These are phyloP conservation scores for Candida taoyuanica DNA, from an alignment of 805 yeast genomes.

Conservation along the genomic window DNA sequence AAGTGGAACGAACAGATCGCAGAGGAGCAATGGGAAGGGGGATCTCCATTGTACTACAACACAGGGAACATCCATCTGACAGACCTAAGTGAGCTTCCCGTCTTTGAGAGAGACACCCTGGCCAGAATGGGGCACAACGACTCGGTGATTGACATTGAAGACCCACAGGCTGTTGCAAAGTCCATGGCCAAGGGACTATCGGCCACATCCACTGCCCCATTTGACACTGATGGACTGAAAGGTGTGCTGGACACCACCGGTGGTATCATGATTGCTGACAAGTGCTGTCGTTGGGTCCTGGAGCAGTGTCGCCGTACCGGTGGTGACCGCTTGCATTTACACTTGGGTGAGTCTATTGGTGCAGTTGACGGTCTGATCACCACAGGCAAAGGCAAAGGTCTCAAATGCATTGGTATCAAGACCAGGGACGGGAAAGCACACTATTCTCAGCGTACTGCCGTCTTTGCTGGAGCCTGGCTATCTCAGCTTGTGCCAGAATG, in stretches of 20 bases:
- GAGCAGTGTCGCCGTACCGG: constrained; percentile 21
- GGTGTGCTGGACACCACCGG: constrained; percentile 29
- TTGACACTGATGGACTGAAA: constrained; percentile 15
- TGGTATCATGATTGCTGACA: constrained; percentile 31
- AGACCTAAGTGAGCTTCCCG: constrained; percentile 20
- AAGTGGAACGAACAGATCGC: constrained; percentile 27
- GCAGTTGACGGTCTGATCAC: constrained; percentile 4
- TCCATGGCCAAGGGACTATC: constrained; percentile 21
- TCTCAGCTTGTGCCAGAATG: constrained; percentile 28
- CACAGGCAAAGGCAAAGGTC: constrained; percentile 6
- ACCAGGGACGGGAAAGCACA: constrained; percentile 16
- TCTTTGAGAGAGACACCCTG: constrained; percentile 21
- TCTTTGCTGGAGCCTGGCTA: constrained; percentile 19
- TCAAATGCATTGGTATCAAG: constrained; percentile 23
- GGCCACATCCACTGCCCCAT: constrained; percentile 21
- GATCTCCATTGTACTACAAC: constrained; percentile 24
- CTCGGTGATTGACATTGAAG: constrained; percentile 17
- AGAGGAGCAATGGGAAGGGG: constrained; percentile 23
- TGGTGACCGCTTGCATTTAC: constrained; percentile 21
- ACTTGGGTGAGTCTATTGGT: constrained; percentile 19
- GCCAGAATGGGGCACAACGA: constrained; percentile 15
- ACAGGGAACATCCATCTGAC: constrained; percentile 26
- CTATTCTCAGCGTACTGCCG: constrained; percentile 4
- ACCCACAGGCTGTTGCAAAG: constrained; percentile 21
- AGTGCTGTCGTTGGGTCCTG: constrained; percentile 30